These are phyloP conservation scores for Myxozyma neglecta DNA, from an alignment of 805 yeast genomes.

Conservation along the genomic window DNA sequence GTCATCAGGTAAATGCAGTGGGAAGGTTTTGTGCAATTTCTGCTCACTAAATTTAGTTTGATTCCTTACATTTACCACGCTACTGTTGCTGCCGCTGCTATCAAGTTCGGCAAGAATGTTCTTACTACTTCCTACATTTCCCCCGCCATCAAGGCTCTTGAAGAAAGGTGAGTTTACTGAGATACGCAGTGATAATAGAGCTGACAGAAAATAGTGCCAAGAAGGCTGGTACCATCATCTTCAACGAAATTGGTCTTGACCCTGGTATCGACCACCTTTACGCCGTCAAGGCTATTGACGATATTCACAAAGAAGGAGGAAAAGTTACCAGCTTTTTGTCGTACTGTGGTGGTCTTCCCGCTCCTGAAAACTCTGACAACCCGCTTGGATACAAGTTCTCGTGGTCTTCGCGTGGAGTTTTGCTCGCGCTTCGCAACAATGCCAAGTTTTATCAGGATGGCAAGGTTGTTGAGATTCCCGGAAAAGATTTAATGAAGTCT, in stretches of 20 bases:
- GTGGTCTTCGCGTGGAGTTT: conserved; percentile 98
- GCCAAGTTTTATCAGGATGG: conserved; percentile 91
- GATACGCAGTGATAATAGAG: background rate
- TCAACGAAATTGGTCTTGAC: conserved; percentile 98
- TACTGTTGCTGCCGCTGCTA: conserved; percentile 88
- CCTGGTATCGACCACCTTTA: conserved; percentile 98
- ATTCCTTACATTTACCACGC: conserved; percentile 97
- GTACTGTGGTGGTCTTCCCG: conserved; percentile 98
- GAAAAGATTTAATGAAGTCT: conserved; percentile 91
- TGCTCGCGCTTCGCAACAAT: conserved; percentile 89
- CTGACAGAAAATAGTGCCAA: conserved; percentile 48
- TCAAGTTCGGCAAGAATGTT: conserved; percentile 74
- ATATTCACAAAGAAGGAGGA: conserved; percentile 88
- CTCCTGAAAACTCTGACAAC: conserved; percentile 96
- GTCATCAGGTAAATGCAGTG: conserved; percentile 63
- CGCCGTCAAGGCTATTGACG: conserved; percentile 97
- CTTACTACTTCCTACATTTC: conserved; percentile 97
- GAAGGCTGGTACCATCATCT: conserved; percentile 93
- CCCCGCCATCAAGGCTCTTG: conserved; percentile 31
- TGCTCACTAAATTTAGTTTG: conserved; percentile 40
- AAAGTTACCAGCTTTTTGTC: conserved; percentile 91
- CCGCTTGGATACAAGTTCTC: conserved; percentile 99
- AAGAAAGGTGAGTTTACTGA: conserved; percentile 18
- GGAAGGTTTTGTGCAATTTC: background rate
- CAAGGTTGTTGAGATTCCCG: conserved; percentile 70